A percentile compares a stretch with the other conserved stretches of the same genome.
Conservation (phyloP, 306 rosid species). For the Citrullus amarus region DNA sequence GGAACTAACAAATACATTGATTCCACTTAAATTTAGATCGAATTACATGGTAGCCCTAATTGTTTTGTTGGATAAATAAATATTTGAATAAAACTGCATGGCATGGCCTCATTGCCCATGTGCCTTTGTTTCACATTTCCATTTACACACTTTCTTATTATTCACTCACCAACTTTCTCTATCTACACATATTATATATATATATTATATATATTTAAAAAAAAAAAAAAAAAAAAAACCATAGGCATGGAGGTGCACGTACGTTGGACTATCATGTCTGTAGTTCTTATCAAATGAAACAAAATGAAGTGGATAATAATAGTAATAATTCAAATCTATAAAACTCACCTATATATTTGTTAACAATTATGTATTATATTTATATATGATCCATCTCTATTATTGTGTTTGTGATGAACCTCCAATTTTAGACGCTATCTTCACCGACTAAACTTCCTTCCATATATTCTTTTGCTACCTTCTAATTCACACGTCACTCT, state of each 20-base stretch:
- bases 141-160: neutral
- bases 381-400: neutral
- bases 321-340: neutral
- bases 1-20: too few relatives aligned
- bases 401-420: neutral
- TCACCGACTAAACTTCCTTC: neutral
- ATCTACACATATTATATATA: too few relatives aligned
- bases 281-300: neutral
- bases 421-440: neutral
- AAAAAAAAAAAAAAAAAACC: neutral
- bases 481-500: neutral
- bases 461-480: neutral
- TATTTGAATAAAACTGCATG: too few relatives aligned
- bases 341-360: neutral
- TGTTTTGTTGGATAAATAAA: too few relatives aligned
- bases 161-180: neutral
- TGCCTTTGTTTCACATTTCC: neutral
- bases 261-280: constrained; percentile 5
- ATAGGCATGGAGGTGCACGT: constrained; percentile 11
- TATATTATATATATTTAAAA: too few relatives aligned
- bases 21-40: too few relatives aligned
- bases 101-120: neutral
- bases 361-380: neutral
- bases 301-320: neutral
- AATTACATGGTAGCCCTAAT: too few relatives aligned